A percentile compares a stretch with the other conserved stretches of the same genome.
Conservation (phyloP, 2,329 filamentous ascomycete genomes). For the Sarocladiaceae sp. region DNA sequence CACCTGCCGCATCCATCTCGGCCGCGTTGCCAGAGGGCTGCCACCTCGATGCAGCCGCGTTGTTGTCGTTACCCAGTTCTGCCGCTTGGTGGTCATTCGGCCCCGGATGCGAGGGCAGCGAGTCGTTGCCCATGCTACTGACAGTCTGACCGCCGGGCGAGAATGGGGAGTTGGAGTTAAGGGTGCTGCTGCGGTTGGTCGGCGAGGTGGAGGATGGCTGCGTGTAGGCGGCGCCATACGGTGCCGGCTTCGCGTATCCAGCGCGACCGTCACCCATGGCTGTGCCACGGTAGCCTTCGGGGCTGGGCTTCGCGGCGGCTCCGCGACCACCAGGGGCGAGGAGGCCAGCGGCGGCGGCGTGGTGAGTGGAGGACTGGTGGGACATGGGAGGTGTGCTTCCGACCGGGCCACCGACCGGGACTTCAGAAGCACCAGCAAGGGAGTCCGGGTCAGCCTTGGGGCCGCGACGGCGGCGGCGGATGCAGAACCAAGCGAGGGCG, state of each 20-base stretch:
- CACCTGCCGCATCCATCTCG: slow-evolving; percentile 33
- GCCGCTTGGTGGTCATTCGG: slow-evolving; percentile 19
- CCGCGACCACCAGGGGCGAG: slow-evolving; percentile 11
- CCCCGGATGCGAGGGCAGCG: slow-evolving; percentile 20
- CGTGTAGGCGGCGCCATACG: slow-evolving; percentile 27
- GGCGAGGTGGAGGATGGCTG: slow-evolving; percentile 20
- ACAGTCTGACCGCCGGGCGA: slow-evolving; percentile 7
- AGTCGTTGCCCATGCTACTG: slow-evolving; percentile 13
- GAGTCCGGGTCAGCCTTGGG: slow-evolving; percentile 32
- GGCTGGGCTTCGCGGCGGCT: slow-evolving; percentile 21
- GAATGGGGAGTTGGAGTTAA: slow-evolving; percentile 11
- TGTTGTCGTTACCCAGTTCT: slow-evolving; percentile 29
- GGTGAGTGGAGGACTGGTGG: slow-evolving; percentile 17
- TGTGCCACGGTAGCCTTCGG: slow-evolving; percentile 35
- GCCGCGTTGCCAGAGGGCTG: slow-evolving; percentile 27
- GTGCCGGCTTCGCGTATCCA: slow-evolving; percentile 33
- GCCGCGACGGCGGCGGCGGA: slow-evolving; percentile 25
- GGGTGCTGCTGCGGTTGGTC: slow-evolving; percentile 16
- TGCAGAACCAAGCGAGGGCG: slow-evolving; percentile 24
- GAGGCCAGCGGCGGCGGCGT: slow-evolving; percentile 20
- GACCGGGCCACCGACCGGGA: slow-evolving; percentile 30
- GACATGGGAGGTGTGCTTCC: slow-evolving; percentile 25
- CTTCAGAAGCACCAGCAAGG: slow-evolving; percentile 37
- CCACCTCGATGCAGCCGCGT: slow-evolving; percentile 24
- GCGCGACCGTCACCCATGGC: slow-evolving; percentile 34